Conservation (phyloP, 768 basidiomycete genomes). For the Tephrocybe sp. region DNA sequence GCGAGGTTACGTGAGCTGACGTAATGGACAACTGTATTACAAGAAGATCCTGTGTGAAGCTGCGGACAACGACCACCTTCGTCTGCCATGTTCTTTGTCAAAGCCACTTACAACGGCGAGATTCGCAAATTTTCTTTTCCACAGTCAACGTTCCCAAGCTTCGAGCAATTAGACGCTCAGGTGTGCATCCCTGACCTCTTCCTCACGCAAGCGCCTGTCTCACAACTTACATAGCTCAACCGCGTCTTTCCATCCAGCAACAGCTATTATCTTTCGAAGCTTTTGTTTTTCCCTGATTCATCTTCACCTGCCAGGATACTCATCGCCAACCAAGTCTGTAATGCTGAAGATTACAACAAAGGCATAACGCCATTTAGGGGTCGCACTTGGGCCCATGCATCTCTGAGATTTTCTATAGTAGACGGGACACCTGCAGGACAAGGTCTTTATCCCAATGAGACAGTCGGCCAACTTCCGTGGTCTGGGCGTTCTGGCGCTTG, state of each 20-base stretch:
- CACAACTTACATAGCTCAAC: slow-evolving; percentile 46
- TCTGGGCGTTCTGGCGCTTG: background rate
- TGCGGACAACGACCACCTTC: slow-evolving; percentile 16
- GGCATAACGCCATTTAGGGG: slow-evolving; percentile 47
- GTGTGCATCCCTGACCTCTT: slow-evolving; percentile 32
- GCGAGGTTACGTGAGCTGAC: slow-evolving; percentile 9
- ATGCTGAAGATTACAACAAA: slow-evolving; percentile 53
- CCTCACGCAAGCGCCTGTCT: slow-evolving; percentile 23
- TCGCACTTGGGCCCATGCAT: slow-evolving; percentile 52
- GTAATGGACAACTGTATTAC: slow-evolving; percentile 9
- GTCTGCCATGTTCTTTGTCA: slow-evolving; percentile 66
- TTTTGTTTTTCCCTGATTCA: slow-evolving; percentile 68
- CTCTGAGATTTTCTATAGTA: slow-evolving; percentile 60
- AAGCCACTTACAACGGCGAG: slow-evolving; percentile 72
- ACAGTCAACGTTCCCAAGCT: slow-evolving; percentile 58
- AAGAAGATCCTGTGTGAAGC: background rate
- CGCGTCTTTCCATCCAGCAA: slow-evolving; percentile 66
- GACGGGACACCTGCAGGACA: slow-evolving; percentile 36
- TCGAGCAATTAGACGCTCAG: slow-evolving; percentile 58
- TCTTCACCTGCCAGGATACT: slow-evolving; percentile 53
- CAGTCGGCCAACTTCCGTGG: slow-evolving; percentile 9
- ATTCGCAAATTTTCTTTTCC: slow-evolving; percentile 65
- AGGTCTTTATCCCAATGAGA: slow-evolving; percentile 1
- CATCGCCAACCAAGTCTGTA: slow-evolving; percentile 58
- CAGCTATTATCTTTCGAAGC: slow-evolving; percentile 59